Base-by-base conservation (phyloP, 2,329 filamentous ascomycete species). In the Talaromyces amestolkiae region DNA sequence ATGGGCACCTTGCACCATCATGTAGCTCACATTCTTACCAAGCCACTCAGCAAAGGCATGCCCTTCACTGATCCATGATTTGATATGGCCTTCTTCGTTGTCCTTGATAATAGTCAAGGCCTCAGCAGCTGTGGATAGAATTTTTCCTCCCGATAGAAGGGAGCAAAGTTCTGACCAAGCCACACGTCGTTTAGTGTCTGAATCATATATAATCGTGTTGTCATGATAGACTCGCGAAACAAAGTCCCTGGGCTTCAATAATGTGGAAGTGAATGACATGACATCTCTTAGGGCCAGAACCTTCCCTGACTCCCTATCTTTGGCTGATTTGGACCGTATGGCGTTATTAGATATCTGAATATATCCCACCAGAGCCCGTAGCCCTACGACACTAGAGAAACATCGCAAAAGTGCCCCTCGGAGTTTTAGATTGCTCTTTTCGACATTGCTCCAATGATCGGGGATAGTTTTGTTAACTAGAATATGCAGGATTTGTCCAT, bases 281-380 rank as follows among this genome's bases (percentile, higher is more conserved):
- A 74, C 66, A 64, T 79, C 75, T 65, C 69, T 71, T 47, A 80
- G 72, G n/a, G 75, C 68, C 8, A 75, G 65, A 31, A 76, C 67
- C 67, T 70, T 69, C 63, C 70, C 72, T 56, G 78, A 77, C 64
- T 75, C 77, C 59, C 78, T 72, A 17, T 72, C 70, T 62, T 73
- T 66, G 35, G 74, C 69, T 49, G 71, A 66, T 37, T 70, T 68
- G 47, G 70, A 69, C 19, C 69, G 69, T 41, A 68, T 67, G 11
- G 69, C 66, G 63, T 72, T 67, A 58, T 89, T 83, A 19, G 91
- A 79, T 22, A 84, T 82, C 66, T 86, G 87, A 35, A 96, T 79
- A 62, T 89, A 87, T n/a, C 88, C 83, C 10, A 93, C 75, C 33
- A 93, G 74, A n/a, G 91, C 90, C 67, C 92, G 94, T 37, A 97